These are phyloP conservation scores for Rhododendron williamsianum DNA, from an alignment of 148 eudicot species.

Conservation along the genomic window DNA sequence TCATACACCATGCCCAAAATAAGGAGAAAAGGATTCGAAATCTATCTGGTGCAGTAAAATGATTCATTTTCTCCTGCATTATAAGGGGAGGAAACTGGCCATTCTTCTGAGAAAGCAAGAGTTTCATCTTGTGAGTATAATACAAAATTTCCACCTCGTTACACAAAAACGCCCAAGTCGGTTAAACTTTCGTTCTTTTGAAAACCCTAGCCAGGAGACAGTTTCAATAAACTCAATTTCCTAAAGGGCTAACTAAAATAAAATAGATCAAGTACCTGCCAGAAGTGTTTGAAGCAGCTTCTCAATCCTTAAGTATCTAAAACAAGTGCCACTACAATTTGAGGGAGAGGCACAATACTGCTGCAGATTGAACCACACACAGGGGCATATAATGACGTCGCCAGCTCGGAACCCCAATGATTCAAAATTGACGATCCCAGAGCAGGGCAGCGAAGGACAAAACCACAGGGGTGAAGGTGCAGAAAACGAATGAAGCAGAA, in stretches of 20 bases:
- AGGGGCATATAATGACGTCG: constrained; percentile 46
- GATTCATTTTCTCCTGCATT: too few species aligned
- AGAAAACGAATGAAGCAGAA: constrained; percentile 31
- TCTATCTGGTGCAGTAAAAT: too few species aligned
- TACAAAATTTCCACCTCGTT: too few species aligned
- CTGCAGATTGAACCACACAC: constrained; percentile 43
- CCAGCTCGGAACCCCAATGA: constrained; percentile 59
- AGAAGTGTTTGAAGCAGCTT: constrained; percentile 45
- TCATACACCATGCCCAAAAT: too few species aligned
- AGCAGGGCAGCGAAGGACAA: constrained; percentile 51
- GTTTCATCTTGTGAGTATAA: too few species aligned
- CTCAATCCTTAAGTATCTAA: constrained; percentile 32
- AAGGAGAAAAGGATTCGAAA: too few species aligned
- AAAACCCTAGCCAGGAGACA: too few species aligned
- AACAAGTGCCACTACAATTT: constrained; percentile 33
- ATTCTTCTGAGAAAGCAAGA: too few species aligned
- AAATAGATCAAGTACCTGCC: constrained; percentile 48
- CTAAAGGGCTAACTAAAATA: not conserved
- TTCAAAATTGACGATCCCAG: constrained; percentile 65
- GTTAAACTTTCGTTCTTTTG: too few species aligned
- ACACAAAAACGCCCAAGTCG: too few species aligned
- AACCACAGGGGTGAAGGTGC: constrained; percentile 43
- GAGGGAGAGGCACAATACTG: constrained; percentile 43
- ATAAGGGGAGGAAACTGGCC: too few species aligned
- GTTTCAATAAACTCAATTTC: too few species aligned